Conservation (phyloP, 169 alveolate species). For the Eimeria maxima region DNA sequence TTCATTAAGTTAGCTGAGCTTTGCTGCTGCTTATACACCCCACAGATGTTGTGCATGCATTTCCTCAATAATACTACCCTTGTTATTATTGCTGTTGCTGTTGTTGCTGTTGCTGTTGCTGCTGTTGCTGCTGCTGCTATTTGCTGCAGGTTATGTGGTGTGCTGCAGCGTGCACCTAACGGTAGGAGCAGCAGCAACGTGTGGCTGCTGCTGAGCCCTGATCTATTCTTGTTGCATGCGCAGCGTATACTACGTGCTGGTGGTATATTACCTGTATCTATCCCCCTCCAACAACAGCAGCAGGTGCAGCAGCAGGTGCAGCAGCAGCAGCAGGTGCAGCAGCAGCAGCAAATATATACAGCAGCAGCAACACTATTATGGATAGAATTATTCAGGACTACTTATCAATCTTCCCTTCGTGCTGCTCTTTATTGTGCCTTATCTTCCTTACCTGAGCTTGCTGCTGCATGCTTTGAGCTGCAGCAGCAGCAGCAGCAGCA, state of each 20-base stretch:
- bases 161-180: constrained; percentile 69
- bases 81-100: too few relatives aligned
- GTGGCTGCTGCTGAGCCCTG: constrained; percentile 75
- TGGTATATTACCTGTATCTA: neutral
- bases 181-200: constrained; percentile 60
- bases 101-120: constrained; percentile 9
- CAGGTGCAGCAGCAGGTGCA: constrained; percentile 74
- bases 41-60: neutral
- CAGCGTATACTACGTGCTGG: constrained; percentile 54
- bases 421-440: constrained; percentile 10
- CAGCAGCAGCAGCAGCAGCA: constrained; percentile 80
- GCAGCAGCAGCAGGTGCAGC: constrained; percentile 70
- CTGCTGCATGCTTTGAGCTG: constrained; percentile 77
- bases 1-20: neutral
- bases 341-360: constrained; percentile 65
- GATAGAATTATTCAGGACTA: constrained; percentile 34
- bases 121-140: constrained; percentile 42
- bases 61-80: neutral
- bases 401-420: constrained; percentile 33
- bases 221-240: constrained; percentile 15
- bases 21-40: neutral
- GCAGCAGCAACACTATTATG: constrained; percentile 75
- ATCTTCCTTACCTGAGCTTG: constrained; percentile 36
- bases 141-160: constrained; percentile 59
- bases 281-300: neutral